Base-by-base conservation (phyloP, 2,329 filamentous ascomycete genomes). In the Fusarium praegraminearum region DNA sequence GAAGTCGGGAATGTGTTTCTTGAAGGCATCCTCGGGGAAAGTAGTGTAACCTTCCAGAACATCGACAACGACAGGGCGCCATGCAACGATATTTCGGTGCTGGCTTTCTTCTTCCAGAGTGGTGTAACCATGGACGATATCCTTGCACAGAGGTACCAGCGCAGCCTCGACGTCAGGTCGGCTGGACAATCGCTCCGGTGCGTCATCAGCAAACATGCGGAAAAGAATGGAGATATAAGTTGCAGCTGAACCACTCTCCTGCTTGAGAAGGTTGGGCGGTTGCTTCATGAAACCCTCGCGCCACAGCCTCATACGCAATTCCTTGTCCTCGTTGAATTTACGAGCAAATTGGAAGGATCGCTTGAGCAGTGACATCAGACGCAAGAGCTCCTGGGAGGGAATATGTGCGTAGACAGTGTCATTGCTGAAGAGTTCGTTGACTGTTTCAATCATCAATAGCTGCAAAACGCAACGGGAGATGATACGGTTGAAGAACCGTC, bases 241-340 rank as follows among this genome's bases (percentile, higher is more conserved):
- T 4, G 93, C 93, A 1, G 96, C 96, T 57, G 91, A 93, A 41
- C 96, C 95, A 65, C 89, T 93, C 82, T 99, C 96, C 79, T 99
- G 96, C 83, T 99, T 99, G 32, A 99, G 87, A 15, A 99, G 85
- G 76, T 99, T 99, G 4, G 96, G 96, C 18, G 96, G 95, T 78
- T 99, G 96, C 82, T 97, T 97, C 96, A 99, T 99, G 85, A 99
- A 99, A 1, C 97, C 96, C 79, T 99, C 96, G 52, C 94, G 87
- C 93, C 97, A 99, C 20, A 99, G 85, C 20, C 93, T 89, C 86
- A 97, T 97, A 46, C 96, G 90, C 38, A 99, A 85, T 72, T 98
- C 96, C 80, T 97, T 97, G 81, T 99, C 94, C 69, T 94, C 93
- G 79, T 99, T 99, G 85, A 99, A 99, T 74, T 91, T 92, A 76